A percentile compares a stretch with the other conserved stretches of the same genome.
Evolutionary conservation across 2,329 filamentous ascomycete species (phyloP).

Genomic region (Fusarium sp.): DNA sequence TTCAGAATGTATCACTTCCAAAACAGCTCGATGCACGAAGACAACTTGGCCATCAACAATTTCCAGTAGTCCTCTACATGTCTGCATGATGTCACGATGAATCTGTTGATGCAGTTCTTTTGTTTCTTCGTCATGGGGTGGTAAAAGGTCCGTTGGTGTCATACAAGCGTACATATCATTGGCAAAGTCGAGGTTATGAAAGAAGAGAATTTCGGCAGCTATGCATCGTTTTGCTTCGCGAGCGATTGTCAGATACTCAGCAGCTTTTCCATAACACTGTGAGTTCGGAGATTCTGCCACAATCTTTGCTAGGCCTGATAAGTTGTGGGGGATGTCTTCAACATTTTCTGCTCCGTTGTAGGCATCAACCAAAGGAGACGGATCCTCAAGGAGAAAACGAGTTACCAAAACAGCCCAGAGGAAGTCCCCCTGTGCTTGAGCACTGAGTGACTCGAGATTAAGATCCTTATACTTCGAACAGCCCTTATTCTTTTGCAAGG

Average conservation of each 20-base stretch:
- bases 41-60: background rate
- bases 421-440: conserved; percentile 27
- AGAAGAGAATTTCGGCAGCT: background rate
- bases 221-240: background rate
- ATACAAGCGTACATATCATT: conserved; percentile 2
- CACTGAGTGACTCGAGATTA: background rate
- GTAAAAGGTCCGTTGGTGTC: background rate
- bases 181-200: conserved; percentile 6
- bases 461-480: background rate
- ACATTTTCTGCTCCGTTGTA: background rate
- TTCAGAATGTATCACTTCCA: background rate
- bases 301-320: conserved; percentile 12
- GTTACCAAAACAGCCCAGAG: conserved; percentile 36
- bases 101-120: background rate
- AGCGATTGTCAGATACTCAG: background rate
- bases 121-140: background rate
- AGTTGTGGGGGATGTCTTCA: conserved; percentile 1
- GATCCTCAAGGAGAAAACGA: background rate
- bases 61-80: background rate
- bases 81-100: background rate
- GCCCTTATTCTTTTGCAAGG: background rate
- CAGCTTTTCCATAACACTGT: conserved; percentile 2
- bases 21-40: background rate
- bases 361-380: background rate
- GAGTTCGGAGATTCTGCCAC: conserved; percentile 4